These are phyloP conservation scores for Pelargonium fulgidum DNA, from an alignment of 441 rosid genomes.

Conservation along the genomic window DNA sequence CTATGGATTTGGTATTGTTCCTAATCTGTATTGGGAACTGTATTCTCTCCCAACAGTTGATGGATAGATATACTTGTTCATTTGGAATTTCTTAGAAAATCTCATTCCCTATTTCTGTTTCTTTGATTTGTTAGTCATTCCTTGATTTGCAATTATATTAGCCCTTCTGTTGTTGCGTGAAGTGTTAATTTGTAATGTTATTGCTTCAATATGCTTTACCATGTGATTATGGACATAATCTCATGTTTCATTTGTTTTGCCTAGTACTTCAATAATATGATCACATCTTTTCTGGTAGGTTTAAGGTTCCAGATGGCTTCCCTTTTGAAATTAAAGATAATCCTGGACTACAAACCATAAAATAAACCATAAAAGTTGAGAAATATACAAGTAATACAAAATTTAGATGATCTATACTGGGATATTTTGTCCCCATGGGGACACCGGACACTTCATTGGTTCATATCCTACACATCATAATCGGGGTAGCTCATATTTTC, in stretches of 20 bases:
- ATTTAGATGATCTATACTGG: no score
- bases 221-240: background rate
- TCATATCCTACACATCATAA: no score
- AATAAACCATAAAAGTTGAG: conserved; percentile 50
- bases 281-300: conserved; percentile 29
- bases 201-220: background rate
- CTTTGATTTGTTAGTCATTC: no score
- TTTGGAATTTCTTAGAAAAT: no score
- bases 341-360: conserved; percentile 49
- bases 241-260: background rate
- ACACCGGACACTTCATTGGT: no score
- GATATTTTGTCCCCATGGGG: no score
- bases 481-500: no score
- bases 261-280: background rate
- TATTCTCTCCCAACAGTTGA: background rate
- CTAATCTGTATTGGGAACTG: background rate
- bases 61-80: background rate
- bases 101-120: no score
- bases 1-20: background rate
- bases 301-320: conserved; percentile 49
- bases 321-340: conserved; percentile 69
- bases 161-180: no score
- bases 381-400: no score
- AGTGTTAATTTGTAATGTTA: background rate
- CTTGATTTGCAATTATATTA: no score